These are phyloP conservation scores for Effrenium voratum DNA, from an alignment of 73 alveolate species.

Conservation along the genomic window DNA sequence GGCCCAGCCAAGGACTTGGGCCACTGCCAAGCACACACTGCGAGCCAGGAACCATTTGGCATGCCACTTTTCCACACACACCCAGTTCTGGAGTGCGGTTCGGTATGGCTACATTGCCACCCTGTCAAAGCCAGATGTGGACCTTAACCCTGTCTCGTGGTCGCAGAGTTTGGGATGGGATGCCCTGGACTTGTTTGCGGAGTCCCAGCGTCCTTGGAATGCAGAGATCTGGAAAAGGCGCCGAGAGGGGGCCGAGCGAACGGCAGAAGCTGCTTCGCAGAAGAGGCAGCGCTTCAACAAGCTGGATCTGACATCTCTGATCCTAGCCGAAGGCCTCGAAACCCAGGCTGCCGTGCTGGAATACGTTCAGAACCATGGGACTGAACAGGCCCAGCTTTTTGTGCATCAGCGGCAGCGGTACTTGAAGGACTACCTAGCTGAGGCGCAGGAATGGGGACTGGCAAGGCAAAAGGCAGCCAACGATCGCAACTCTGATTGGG, in stretches of 20 bases:
- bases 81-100: conserved; percentile 46
- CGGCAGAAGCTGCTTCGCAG: background rate
- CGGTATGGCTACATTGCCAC: conserved; percentile 41
- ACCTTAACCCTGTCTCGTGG: background rate
- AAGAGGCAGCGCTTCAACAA: conserved; percentile 7
- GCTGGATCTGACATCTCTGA: conserved; percentile 12
- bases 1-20: conserved; percentile 7
- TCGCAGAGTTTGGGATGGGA: conserved; percentile 7
- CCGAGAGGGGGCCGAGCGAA: background rate
- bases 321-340: background rate
- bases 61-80: conserved; percentile 42
- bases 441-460: conserved; percentile 1
- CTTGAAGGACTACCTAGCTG: background rate
- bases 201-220: conserved; percentile 27
- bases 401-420: background rate
- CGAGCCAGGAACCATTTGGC: background rate
- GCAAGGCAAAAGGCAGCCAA: background rate
- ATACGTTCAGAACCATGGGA: background rate
- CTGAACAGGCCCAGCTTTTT: background rate
- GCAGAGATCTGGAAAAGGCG: conserved; percentile 9
- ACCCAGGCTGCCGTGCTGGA: background rate
- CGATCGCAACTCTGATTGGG: conserved; percentile 2
- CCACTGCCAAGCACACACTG: conserved; percentile 23
- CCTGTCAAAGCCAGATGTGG: conserved; percentile 26
- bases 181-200: background rate